Base-by-base conservation (phyloP, 257 asterid species). In the Solanum infundibuliforme region DNA sequence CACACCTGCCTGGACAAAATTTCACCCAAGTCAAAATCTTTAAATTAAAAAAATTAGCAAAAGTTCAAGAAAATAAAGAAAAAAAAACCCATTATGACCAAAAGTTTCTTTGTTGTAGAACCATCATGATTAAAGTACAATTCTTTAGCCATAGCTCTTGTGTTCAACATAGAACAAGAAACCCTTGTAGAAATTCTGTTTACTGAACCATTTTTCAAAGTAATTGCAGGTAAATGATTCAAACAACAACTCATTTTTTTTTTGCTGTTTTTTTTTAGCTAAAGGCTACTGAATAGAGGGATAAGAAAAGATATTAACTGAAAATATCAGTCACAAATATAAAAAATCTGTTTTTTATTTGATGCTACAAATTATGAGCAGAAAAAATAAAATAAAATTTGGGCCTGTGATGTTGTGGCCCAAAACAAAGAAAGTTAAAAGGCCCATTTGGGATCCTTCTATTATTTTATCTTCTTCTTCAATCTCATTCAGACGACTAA, bases 111-210 rank as follows among this genome's bases (percentile, higher is more conserved):
- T 83, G 95, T 95, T 82, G 96, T 89, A 46, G 97, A 95, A 83
- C 99, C 98, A 87, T 95, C 98, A 84, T 90, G 96, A 89, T 96
- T 96, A 91, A 96, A 95, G 88, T 94, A 89, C 36, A 96, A 89
- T 81, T 96, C 96, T 91, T 96, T 96, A 23, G 94, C 93, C 90
- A 90, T 92, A 82, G 98, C 95, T 84, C 91, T 96, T 58, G 91
- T 90, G 83, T 89, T 95, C 79, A 92, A 46, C 68, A 83, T 73
- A 39, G 89, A 90, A 87, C 48, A 23, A 75, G 91, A 89, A 58
- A 93, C 88, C 88, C 87, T 95, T 86, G 85, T 94, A 23, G 86
- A 12, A 52, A 39, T 46, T 77, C 73, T 89, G 72, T 90, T 92
- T 81, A 86, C 35, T 58, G 90, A 86, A 69, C 91, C 90, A 85